A percentile compares a stretch with the other conserved stretches of the same genome.
phyloP scores from a whole-genome alignment of 257 asterid genomes.

The Plantago ovata region DNA sequence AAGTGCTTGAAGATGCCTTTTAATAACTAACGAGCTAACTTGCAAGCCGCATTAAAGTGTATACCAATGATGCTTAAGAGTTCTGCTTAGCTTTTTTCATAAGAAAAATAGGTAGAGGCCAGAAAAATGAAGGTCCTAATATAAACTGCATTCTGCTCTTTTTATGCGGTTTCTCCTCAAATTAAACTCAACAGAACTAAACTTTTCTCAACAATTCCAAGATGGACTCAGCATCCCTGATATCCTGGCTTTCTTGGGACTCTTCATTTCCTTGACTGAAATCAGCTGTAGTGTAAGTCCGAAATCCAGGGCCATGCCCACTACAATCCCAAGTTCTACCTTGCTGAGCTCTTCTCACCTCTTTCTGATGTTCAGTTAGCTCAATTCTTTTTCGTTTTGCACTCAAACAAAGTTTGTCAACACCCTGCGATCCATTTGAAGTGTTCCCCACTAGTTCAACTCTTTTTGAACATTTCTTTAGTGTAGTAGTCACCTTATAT shows the following conservation, averaged over 20 bases:
- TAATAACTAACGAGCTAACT: too few relatives aligned
- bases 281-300: slow-evolving; percentile 63
- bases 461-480: slow-evolving; percentile 63
- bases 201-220: slow-evolving; percentile 34
- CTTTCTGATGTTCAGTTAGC: slow-evolving; percentile 78
- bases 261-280: slow-evolving; percentile 77
- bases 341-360: slow-evolving; percentile 77
- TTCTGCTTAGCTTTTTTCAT: too few relatives aligned
- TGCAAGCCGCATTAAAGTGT: too few relatives aligned
- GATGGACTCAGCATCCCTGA: slow-evolving; percentile 40
- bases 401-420: slow-evolving; percentile 16
- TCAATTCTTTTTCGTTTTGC: slow-evolving; percentile 47
- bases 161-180: neutral
- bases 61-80: too few relatives aligned
- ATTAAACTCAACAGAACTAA: neutral
- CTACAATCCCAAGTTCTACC: slow-evolving; percentile 58
- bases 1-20: too few relatives aligned
- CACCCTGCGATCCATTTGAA: slow-evolving; percentile 13
- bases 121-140: too few relatives aligned
- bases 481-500: slow-evolving; percentile 29
- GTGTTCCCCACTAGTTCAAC: slow-evolving; percentile 43
- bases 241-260: slow-evolving; percentile 63
- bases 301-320: slow-evolving; percentile 76
- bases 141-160: too few relatives aligned
- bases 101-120: too few relatives aligned